Conservation (phyloP, 1,284 basidiomycete species). For the Retiboletus flavoniger region DNA sequence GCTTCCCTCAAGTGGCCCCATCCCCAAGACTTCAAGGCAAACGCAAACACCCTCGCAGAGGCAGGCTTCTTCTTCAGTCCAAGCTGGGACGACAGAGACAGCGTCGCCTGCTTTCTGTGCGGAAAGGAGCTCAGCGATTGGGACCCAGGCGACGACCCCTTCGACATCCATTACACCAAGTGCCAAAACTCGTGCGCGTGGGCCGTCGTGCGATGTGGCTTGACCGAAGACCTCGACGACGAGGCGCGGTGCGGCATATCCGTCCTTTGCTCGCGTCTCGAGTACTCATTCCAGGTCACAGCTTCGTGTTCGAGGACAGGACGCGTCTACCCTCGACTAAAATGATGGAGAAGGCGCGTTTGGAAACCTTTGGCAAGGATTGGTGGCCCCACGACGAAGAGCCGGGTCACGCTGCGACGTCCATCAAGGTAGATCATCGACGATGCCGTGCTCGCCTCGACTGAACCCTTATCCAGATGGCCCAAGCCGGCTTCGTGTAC, state of each 20-base stretch:
- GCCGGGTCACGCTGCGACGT: constrained; percentile 65
- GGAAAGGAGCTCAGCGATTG: constrained; percentile 75
- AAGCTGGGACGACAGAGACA: constrained; percentile 59
- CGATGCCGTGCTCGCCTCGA: not conserved
- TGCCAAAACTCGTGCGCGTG: constrained; percentile 66
- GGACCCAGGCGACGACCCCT: constrained; percentile 79
- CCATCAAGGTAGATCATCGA: constrained; percentile 57
- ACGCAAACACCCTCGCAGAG: constrained; percentile 66
- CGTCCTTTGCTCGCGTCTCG: not conserved
- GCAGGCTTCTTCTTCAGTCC: constrained; percentile 83
- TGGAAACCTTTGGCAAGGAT: constrained; percentile 61
- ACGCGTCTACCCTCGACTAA: constrained; percentile 64
- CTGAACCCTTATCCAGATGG: constrained; percentile 54
- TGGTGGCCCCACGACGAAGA: constrained; percentile 74
- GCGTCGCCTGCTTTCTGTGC: constrained; percentile 75
- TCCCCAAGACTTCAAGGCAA: constrained; percentile 57
- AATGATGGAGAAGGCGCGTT: constrained; percentile 63
- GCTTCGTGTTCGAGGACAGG: constrained; percentile 55
- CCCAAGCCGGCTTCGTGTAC: constrained; percentile 79
- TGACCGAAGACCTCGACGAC: constrained; percentile 53
- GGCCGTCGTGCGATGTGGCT: constrained; percentile 72
- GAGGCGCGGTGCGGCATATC: constrained; percentile 51
- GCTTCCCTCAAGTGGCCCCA: constrained; percentile 66
- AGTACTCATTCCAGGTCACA: constrained; percentile 29
- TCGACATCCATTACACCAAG: constrained; percentile 70